Percentiles rank a stretch among this genome's conserved stretches.
phyloP scores from a whole-genome alignment of 78 protist species.

The Andalucia godoyi region DNA sequence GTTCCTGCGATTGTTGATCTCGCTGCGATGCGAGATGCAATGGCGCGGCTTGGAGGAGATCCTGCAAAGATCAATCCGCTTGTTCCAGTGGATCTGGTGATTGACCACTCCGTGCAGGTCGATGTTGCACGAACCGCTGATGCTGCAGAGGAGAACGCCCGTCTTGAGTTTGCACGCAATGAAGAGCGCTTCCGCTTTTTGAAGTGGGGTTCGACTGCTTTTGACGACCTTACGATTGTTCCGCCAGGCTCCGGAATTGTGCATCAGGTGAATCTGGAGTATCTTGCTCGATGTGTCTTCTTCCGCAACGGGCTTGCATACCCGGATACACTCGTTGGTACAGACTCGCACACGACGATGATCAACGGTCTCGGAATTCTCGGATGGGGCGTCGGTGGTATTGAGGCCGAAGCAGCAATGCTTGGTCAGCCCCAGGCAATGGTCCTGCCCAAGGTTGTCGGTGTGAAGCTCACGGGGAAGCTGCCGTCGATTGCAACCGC shows the following conservation, averaged over 20 bases:
- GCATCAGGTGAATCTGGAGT: constrained; percentile 84
- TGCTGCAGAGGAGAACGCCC: constrained; percentile 44
- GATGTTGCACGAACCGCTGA: constrained; percentile 37
- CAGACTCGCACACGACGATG: constrained; percentile 77
- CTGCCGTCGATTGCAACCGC: constrained; percentile 52
- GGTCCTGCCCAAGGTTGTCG: constrained; percentile 71
- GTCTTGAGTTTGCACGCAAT: constrained; percentile 60
- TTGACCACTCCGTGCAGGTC: constrained; percentile 72
- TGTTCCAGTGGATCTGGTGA: constrained; percentile 78
- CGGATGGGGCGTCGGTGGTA: constrained; percentile 76
- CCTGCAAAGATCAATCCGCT: constrained; percentile 65
- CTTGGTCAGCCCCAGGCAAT: constrained; percentile 64
- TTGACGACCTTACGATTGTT: constrained; percentile 48
- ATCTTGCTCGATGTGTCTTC: constrained; percentile 67
- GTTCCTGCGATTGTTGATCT: constrained; percentile 69
- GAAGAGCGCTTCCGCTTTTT: constrained; percentile 67
- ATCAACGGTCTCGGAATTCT: constrained; percentile 70
- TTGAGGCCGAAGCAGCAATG: constrained; percentile 81
- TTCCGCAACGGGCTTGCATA: constrained; percentile 42
- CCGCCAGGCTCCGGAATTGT: constrained; percentile 86
- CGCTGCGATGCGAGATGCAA: constrained; percentile 74
- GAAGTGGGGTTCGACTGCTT: constrained; percentile 69
- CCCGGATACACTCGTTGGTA: constrained; percentile 77
- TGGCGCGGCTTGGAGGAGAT: constrained; percentile 71
- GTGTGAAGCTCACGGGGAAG: constrained; percentile 58